Percentiles rank a stretch among this genome's conserved stretches.
Conservation (phyloP, 805 yeast species). For the Kluyveromyces lactis region DNA sequence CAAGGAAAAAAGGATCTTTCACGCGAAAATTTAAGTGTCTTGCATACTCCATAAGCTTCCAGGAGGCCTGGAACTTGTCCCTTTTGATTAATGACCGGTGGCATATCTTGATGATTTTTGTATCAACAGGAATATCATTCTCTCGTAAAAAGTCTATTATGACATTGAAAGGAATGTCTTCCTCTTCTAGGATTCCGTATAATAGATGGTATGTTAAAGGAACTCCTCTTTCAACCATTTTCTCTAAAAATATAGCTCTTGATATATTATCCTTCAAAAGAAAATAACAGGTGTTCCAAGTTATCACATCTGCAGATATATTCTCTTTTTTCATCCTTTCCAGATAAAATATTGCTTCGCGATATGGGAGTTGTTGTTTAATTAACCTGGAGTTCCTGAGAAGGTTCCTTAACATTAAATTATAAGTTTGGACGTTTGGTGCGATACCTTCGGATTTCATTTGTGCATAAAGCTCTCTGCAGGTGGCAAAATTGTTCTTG, state of each 20-base stretch:
- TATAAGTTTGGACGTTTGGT: constrained; percentile 34
- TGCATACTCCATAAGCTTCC: constrained; percentile 21
- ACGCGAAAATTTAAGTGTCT: constrained; percentile 8
- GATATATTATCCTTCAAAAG: constrained; percentile 29
- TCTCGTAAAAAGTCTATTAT: constrained; percentile 19
- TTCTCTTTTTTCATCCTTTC: constrained; percentile 24
- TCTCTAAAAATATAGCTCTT: constrained; percentile 25
- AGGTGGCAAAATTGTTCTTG: constrained; percentile 33
- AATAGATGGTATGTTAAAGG: constrained; percentile 25
- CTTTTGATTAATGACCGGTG: constrained; percentile 22
- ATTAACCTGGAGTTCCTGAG: constrained; percentile 23
- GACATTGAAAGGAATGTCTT: constrained; percentile 12
- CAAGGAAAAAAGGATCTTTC: constrained; percentile 17
- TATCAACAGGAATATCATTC: constrained; percentile 21
- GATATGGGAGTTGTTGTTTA: constrained; percentile 20
- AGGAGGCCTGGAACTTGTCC: constrained; percentile 22
- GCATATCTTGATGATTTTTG: constrained; percentile 19
- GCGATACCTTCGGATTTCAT: constrained; percentile 29
- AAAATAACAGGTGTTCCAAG: constrained; percentile 32
- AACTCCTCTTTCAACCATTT: constrained; percentile 25
- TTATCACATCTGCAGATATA: constrained; percentile 29
- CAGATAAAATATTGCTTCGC: constrained; percentile 24
- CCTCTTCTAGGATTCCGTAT: constrained; percentile 20
- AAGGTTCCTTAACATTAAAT: constrained; percentile 29
- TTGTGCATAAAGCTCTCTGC: constrained; percentile 33